phyloP scores from a whole-genome alignment of 495 filamentous ascomycete genomes.

The Acidomyces sp. region DNA sequence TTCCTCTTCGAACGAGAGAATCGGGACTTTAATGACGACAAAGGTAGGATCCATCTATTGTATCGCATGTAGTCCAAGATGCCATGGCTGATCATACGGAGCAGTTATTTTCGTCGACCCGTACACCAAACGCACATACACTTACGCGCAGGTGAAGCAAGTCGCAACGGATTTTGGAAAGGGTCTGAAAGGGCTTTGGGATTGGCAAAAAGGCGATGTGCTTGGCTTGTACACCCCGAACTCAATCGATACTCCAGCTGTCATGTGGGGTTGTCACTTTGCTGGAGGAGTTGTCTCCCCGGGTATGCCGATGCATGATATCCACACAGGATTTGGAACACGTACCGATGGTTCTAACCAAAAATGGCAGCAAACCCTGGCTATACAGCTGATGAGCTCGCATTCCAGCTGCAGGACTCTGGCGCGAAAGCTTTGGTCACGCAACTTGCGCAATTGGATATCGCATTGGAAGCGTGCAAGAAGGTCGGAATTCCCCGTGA shows the following conservation, averaged over 20 bases:
- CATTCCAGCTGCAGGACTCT: conserved; percentile 75
- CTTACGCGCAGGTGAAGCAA: conserved; percentile 51
- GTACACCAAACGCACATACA: conserved; percentile 60
- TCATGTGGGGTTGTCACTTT: conserved; percentile 73
- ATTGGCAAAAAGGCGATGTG: conserved; percentile 63
- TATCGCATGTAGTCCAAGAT: neutral
- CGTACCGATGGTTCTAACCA: too few species aligned
- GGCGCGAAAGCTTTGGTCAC: conserved; percentile 68
- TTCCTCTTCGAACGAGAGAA: conserved; percentile 71
- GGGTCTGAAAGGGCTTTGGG: conserved; percentile 58
- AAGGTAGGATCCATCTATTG: conserved; percentile 33
- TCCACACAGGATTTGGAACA: too few species aligned
- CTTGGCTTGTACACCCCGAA: conserved; percentile 32
- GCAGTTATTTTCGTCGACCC: conserved; percentile 70
- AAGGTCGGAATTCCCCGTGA: conserved; percentile 51
- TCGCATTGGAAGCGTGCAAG: conserved; percentile 52
- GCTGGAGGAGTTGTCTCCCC: conserved; percentile 67
- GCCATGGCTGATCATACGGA: conserved; percentile 1
- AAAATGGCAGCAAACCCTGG: conserved; percentile 82
- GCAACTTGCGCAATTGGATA: conserved; percentile 46
- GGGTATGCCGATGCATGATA: too few species aligned
- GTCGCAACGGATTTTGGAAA: conserved; percentile 64
- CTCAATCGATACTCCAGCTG: conserved; percentile 30
- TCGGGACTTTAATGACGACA: conserved; percentile 50
- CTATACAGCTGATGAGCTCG: conserved; percentile 75